phyloP scores from a whole-genome alignment of 176 grass and related monocot genomes.

The Oryza glaberrima region DNA sequence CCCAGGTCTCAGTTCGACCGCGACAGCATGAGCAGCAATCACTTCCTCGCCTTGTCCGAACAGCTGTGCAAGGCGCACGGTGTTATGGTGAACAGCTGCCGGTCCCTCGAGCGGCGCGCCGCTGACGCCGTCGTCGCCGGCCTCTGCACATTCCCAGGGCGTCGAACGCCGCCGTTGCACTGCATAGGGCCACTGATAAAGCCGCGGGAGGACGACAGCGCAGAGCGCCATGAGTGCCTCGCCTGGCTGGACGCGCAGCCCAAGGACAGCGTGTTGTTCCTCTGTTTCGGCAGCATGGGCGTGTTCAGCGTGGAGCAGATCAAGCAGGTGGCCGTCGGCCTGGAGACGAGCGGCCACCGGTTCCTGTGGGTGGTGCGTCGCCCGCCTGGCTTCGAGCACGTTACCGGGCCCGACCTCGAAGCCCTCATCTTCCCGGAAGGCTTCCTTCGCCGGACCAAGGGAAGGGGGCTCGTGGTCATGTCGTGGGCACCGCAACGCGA shows the following conservation, averaged over 20 bases:
- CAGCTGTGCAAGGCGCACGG: slow-evolving; percentile 37
- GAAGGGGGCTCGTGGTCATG: slow-evolving; percentile 42
- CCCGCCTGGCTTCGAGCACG: slow-evolving; percentile 16
- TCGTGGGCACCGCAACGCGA: slow-evolving; percentile 53
- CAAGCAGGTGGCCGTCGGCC: slow-evolving; percentile 43
- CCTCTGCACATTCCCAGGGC: slow-evolving; percentile 19
- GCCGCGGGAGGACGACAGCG: slow-evolving; percentile 4
- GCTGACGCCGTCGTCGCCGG: slow-evolving; percentile 22
- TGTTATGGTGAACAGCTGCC: slow-evolving; percentile 60
- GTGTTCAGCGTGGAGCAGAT: slow-evolving; percentile 35
- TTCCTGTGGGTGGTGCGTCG: slow-evolving; percentile 51
- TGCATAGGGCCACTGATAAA: slow-evolving; percentile 52
- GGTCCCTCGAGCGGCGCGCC: slow-evolving; percentile 49
- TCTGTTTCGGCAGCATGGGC: slow-evolving; percentile 58
- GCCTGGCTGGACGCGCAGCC: slow-evolving; percentile 51
- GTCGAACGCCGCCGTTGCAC: background rate
- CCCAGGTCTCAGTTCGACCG: slow-evolving; percentile 24
- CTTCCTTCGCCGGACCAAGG: slow-evolving; percentile 4
- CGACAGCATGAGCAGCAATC: slow-evolving; percentile 10
- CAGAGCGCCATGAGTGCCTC: slow-evolving; percentile 41
- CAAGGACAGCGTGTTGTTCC: slow-evolving; percentile 42
- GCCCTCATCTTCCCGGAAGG: background rate
- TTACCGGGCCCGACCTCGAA: background rate
- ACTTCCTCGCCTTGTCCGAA: slow-evolving; percentile 16
- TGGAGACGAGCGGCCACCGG: slow-evolving; percentile 45